Evolutionary conservation across 768 basidiomycete species (phyloP), one percentile per base, ranked within the genome.

Genomic region (Auricularia heimuer): DNA sequence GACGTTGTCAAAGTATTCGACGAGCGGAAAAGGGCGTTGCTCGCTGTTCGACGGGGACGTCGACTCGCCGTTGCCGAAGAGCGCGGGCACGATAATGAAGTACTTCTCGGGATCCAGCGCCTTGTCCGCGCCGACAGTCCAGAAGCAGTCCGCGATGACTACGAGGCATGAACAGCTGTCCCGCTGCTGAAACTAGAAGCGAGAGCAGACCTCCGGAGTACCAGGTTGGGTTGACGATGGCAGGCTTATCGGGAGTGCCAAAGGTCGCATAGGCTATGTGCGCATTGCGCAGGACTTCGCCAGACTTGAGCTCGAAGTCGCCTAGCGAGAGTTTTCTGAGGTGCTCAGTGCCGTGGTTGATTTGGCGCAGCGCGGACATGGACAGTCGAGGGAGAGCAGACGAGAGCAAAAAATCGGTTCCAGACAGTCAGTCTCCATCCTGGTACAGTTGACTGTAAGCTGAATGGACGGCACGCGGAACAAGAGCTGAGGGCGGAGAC

Each of bases 241-340:
- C 47, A 6, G 47, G 47, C 47, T 51, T 51, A 51, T 51, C 47
- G 7, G 47, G 47, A 1, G 47, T 51, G 7, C 47, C 47, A 18
- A 51, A 51, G 11, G 47, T 51, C 47, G 84, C 67, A 77, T 89
- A 0, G 92, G 89, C 68, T 89, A 92, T 2, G 77, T 93, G 34
- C 85, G 89, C 64, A 75, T 93, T 33, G 85, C 92, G 3, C 79
- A 82, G 69, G 83, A 88, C 66, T 92, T 92, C 70, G 87, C 91
- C 68, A 76, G 76, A 35, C 76, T 85, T 37, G 83, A 85, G 64
- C 47, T 51, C 47, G 47, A 51, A 51, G 21, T 51, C 47, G 47
- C 47, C 47, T 8, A 51, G 47, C 6, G 7, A 8, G 21, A 51
- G 16, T 18, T 8, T 51, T 18, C 18, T 51, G 1, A 51, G 47